phyloP scores from a whole-genome alignment of 2,329 filamentous ascomycete genomes.

The Paecilomyces fulvus region DNA sequence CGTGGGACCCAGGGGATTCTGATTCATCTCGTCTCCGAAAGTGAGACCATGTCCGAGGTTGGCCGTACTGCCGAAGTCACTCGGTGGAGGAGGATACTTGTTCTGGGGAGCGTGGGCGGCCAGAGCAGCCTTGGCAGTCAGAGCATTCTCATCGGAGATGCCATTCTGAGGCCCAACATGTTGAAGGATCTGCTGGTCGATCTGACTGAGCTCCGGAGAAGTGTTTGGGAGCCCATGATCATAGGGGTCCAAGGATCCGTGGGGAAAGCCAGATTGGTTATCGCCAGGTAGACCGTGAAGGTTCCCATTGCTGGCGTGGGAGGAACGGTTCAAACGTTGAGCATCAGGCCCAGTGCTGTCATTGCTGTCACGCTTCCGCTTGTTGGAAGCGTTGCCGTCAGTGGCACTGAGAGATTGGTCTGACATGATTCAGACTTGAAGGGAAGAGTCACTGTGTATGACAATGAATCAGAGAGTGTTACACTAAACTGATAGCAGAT shows the following conservation, averaged over 20 bases:
- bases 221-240: conserved; percentile 31
- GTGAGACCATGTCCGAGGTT: conserved; percentile 26
- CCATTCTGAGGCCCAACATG: conserved; percentile 47
- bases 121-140: conserved; percentile 40
- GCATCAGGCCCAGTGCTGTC: conserved; percentile 31
- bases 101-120: conserved; percentile 36
- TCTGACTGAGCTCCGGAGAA: conserved; percentile 30
- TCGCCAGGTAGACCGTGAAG: conserved; percentile 21
- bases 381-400: conserved; percentile 23
- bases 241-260: conserved; percentile 26
- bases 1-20: conserved; percentile 24
- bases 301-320: conserved; percentile 32
- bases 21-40: conserved; percentile 34
- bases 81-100: conserved; percentile 37
- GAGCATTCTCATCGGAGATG: conserved; percentile 38
- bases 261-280: conserved; percentile 24
- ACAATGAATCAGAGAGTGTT: not conserved
- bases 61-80: conserved; percentile 28
- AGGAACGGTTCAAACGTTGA: conserved; percentile 33
- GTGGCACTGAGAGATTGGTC: conserved; percentile 29
- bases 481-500: not conserved
- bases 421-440: conserved; percentile 22
- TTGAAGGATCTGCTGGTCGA: conserved; percentile 40
- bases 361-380: conserved; percentile 34
- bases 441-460: not conserved